Evolutionary conservation across 2,329 filamentous ascomycete species (phyloP).

Genomic region (Penicillium oxalicum): DNA sequence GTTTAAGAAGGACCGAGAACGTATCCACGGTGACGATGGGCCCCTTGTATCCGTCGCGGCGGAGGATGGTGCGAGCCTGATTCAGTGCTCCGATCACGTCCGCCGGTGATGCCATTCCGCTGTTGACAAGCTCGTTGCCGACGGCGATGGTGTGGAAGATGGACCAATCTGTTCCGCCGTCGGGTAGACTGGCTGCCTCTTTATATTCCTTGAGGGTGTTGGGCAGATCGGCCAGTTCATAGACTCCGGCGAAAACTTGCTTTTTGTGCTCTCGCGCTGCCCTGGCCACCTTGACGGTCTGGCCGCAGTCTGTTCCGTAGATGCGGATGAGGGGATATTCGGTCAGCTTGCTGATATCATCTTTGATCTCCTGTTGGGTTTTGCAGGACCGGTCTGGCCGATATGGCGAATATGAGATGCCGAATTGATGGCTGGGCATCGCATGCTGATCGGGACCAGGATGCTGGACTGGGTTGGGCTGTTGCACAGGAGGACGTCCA

Average conservation of each 20-base stretch:
- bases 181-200: constrained; percentile 46
- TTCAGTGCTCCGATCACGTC: constrained; percentile 54
- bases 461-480: constrained; percentile 8
- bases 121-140: constrained; percentile 76
- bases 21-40: constrained; percentile 77
- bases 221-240: constrained; percentile 53
- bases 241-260: constrained; percentile 71
- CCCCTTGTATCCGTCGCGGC: constrained; percentile 60
- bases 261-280: constrained; percentile 60
- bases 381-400: constrained; percentile 60
- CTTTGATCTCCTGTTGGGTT: constrained; percentile 53
- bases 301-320: constrained; percentile 75
- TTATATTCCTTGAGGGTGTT: constrained; percentile 58
- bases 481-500: background rate
- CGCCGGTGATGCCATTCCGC: constrained; percentile 47
- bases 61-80: constrained; percentile 53
- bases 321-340: constrained; percentile 62
- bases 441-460: constrained; percentile 3
- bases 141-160: constrained; percentile 65
- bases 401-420: constrained; percentile 57
- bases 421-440: constrained; percentile 27
- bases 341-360: constrained; percentile 57
- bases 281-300: constrained; percentile 57
- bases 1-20: constrained; percentile 58
- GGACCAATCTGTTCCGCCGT: constrained; percentile 53